These are phyloP conservation scores for Suillus alpinus DNA, from an alignment of 768 basidiomycete genomes.

Conservation along the genomic window DNA sequence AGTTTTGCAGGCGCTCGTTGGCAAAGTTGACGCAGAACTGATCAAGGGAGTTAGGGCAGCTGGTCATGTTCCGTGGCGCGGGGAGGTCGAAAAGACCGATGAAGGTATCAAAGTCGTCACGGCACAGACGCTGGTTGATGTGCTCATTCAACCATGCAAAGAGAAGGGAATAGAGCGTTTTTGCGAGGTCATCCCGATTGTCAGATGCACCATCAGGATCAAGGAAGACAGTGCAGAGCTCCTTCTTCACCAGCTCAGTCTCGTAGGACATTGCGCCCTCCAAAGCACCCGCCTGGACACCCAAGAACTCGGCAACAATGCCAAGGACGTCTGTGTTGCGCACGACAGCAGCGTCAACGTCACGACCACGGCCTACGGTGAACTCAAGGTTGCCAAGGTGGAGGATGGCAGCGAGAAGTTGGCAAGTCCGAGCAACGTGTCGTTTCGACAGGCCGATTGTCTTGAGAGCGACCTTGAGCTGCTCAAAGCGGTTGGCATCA, in stretches of 20 bases:
- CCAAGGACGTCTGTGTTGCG: slow-evolving; percentile 80
- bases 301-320: slow-evolving; percentile 88
- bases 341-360: slow-evolving; percentile 92
- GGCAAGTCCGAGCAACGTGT: slow-evolving; percentile 93
- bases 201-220: slow-evolving; percentile 91
- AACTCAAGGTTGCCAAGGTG: slow-evolving; percentile 97
- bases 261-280: slow-evolving; percentile 86
- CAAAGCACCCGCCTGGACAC: slow-evolving; percentile 67
- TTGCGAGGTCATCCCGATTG: slow-evolving; percentile 92
- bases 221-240: slow-evolving; percentile 95
- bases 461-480: slow-evolving; percentile 93
- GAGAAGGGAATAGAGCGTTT: slow-evolving; percentile 88
- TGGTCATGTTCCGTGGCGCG: slow-evolving; percentile 86
- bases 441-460: slow-evolving; percentile 91
- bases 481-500: slow-evolving; percentile 86
- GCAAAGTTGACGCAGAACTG: slow-evolving; percentile 97
- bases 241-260: slow-evolving; percentile 90
- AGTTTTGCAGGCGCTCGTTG: slow-evolving; percentile 86
- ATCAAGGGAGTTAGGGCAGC: slow-evolving; percentile 88
- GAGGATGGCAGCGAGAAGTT: slow-evolving; percentile 91
- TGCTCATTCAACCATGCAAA: slow-evolving; percentile 97
- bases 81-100: slow-evolving; percentile 94
- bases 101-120: slow-evolving; percentile 89
- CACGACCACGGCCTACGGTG: slow-evolving; percentile 73
- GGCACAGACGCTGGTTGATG: slow-evolving; percentile 92